Percentiles rank a stretch among this genome's conserved stretches.
phyloP scores from a whole-genome alignment of 2,329 filamentous ascomycete species.

The Trichoderma pleuroti region DNA sequence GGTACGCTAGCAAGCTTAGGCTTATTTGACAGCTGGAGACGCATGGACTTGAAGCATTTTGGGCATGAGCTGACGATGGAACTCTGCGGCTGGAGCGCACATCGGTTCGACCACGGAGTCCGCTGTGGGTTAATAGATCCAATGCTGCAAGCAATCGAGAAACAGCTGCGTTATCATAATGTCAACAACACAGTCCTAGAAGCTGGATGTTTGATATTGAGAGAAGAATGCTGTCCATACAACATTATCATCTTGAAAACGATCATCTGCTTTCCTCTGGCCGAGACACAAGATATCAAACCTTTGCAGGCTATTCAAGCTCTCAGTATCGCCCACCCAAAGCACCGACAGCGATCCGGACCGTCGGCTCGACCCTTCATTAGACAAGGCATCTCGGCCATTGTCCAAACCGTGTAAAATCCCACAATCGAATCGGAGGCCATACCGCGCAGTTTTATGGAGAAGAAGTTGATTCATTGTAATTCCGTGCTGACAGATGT shows the following conservation, averaged over 20 bases:
- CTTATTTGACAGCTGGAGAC: background rate
- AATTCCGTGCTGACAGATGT: conserved; percentile 3
- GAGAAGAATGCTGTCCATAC: background rate
- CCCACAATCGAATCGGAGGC: background rate
- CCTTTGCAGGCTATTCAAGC: background rate
- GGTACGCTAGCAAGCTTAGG: background rate
- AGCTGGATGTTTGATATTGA: background rate
- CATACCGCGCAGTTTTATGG: background rate
- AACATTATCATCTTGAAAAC: fast-evolving
- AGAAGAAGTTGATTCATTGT: background rate
- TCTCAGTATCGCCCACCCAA: background rate
- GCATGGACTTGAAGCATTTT: background rate
- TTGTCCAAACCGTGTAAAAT: background rate
- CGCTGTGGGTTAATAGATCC: background rate
- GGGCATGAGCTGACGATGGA: background rate
- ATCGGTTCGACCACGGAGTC: background rate
- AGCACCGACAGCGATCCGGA: background rate
- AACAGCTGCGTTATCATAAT: background rate
- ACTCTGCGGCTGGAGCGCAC: background rate
- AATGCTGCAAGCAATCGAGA: background rate
- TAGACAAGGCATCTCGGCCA: background rate
- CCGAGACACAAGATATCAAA: background rate
- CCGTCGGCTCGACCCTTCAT: background rate
- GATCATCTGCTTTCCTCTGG: background rate
- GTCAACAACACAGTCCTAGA: background rate